phyloP scores from a whole-genome alignment of 257 asterid species.

The Anisodus tanguticus region DNA sequence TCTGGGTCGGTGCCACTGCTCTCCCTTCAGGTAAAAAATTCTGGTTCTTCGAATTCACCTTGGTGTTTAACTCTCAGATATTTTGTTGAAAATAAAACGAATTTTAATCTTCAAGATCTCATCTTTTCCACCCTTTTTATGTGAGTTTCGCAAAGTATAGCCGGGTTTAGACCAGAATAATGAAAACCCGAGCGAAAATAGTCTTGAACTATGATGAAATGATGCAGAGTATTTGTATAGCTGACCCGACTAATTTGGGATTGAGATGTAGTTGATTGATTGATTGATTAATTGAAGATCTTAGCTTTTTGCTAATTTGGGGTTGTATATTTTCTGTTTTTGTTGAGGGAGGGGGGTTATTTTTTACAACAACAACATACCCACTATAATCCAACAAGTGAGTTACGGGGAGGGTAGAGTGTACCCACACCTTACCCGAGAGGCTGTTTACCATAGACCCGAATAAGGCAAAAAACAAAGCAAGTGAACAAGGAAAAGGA shows the following conservation, averaged over 20 bases:
- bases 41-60: background rate
- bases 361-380: too few relatives aligned
- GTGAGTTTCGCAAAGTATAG: background rate
- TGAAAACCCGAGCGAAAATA: too few relatives aligned
- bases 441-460: too few relatives aligned
- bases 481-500: too few relatives aligned
- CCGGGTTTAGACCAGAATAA: background rate
- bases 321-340: background rate
- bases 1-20: constrained; percentile 11
- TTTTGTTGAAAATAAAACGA: background rate
- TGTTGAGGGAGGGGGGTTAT: background rate
- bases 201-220: background rate
- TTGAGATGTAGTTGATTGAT: constrained; percentile 5
- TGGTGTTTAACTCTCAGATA: background rate
- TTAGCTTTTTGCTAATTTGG: constrained; percentile 13
- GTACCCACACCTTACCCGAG: too few relatives aligned
- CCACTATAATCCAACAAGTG: too few relatives aligned
- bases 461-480: too few relatives aligned
- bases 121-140: background rate
- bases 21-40: background rate
- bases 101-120: background rate
- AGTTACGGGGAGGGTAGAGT: too few relatives aligned
- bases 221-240: background rate
- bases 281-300: background rate
- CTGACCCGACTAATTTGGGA: background rate